Percentiles rank a stretch among this genome's conserved stretches.
These are phyloP conservation scores for Rhipidocladum racemiflorum DNA, from an alignment of 176 grass and related monocot species.

Conservation along the genomic window DNA sequence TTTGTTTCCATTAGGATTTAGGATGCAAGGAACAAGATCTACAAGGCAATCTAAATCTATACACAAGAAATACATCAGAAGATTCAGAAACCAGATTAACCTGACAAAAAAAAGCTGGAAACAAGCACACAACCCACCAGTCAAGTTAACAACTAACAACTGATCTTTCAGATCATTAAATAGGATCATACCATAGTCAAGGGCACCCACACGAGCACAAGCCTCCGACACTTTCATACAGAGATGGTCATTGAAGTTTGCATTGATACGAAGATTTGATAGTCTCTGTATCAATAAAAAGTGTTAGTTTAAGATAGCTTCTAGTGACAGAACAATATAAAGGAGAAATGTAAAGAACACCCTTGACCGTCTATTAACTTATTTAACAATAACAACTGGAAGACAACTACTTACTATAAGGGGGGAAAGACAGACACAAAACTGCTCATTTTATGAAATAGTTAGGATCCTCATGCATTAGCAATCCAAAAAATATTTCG, in stretches of 20 bases:
- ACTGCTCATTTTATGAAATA: background rate
- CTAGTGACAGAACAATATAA: conserved; percentile 14
- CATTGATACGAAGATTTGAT: conserved; percentile 82
- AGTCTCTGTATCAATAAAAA: conserved; percentile 60
- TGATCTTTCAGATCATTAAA: background rate
- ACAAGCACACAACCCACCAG: background rate
- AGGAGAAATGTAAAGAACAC: background rate
- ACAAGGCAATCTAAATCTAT: background rate
- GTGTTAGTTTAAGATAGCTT: background rate
- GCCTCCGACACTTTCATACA: conserved; percentile 85
- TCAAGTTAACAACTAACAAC: conserved; percentile 25
- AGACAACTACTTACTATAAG: background rate
- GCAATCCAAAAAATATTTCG: background rate
- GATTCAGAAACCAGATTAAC: background rate
- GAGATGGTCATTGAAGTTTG: conserved; percentile 97
- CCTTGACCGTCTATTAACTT: background rate
- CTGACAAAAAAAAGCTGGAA: background rate
- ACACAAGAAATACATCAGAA: background rate
- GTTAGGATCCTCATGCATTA: background rate
- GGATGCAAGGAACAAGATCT: background rate
- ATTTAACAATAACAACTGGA: background rate
- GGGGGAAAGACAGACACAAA: background rate
- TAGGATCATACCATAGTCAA: conserved; percentile 63
- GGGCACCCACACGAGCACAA: conserved; percentile 64
- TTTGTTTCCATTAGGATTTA: conserved; percentile 5